phyloP scores from a whole-genome alignment of 345 rosid species.

The Syzygium aromaticum region DNA sequence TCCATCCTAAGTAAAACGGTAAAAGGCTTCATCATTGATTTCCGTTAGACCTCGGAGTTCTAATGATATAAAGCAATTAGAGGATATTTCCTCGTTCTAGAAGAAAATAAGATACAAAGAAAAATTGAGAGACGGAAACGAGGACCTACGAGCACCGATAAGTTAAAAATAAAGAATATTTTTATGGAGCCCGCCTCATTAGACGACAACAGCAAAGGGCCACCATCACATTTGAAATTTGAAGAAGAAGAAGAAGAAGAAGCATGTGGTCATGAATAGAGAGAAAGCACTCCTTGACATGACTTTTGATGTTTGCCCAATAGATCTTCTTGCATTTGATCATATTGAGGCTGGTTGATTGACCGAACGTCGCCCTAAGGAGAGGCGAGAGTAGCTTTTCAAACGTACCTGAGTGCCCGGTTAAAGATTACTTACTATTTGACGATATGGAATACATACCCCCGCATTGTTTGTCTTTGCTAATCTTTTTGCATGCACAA shows the following conservation, averaged over 20 bases:
- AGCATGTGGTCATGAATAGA: neutral
- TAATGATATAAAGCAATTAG: too few relatives aligned
- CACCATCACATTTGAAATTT: neutral
- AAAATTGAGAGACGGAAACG: too few relatives aligned
- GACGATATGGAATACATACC: neutral
- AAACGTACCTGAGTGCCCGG: accelerated
- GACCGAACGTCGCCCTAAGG: neutral
- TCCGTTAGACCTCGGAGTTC: too few relatives aligned
- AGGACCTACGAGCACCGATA: accelerated
- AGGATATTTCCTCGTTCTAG: too few relatives aligned
- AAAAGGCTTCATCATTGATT: too few relatives aligned
- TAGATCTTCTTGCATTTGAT: neutral
- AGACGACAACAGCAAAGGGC: too few relatives aligned
- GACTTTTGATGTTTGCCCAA: neutral
- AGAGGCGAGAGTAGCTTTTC: neutral
- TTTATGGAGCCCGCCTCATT: too few relatives aligned
- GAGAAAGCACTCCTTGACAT: neutral
- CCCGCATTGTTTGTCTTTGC: accelerated
- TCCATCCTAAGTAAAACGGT: too few relatives aligned
- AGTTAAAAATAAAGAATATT: too few relatives aligned
- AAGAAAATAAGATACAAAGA: too few relatives aligned
- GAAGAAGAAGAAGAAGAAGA: neutral
- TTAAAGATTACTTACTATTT: neutral
- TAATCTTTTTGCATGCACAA: neutral
- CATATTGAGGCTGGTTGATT: accelerated